Percentiles rank a stretch among this genome's conserved stretches.
Evolutionary conservation across 2,329 filamentous ascomycete species (phyloP).

Genomic region (Cladorrhinum sp.): DNA sequence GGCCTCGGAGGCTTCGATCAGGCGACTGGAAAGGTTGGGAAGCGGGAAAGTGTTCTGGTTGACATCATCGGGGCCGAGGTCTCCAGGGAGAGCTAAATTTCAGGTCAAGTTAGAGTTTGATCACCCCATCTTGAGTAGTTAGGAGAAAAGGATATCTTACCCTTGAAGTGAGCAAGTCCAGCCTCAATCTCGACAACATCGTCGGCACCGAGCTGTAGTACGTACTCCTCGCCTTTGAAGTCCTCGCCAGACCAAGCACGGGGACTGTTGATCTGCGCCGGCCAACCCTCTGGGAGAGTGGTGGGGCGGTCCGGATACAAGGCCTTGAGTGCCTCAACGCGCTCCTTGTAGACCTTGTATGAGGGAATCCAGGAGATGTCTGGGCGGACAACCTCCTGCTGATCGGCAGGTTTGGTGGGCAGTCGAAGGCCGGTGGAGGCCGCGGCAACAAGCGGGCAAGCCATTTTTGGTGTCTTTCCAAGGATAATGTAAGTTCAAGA

Average conservation of each 20-base stretch:
- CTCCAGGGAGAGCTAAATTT: constrained; percentile 3
- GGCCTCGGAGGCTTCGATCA: constrained; percentile 16
- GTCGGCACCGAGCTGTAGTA: constrained; percentile 17
- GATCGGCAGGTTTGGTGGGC: neutral
- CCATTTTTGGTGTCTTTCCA: neutral
- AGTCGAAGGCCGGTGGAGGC: neutral
- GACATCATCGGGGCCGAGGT: constrained; percentile 23
- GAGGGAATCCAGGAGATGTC: constrained; percentile 27
- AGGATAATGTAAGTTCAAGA: too few species aligned
- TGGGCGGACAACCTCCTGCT: constrained; percentile 17
- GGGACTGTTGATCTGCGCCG: constrained; percentile 13
- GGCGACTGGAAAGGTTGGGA: constrained; percentile 20
- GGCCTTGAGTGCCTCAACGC: constrained; percentile 20
- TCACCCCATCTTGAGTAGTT: neutral
- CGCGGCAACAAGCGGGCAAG: neutral
- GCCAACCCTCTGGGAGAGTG: constrained; percentile 25
- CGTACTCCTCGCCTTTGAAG: constrained; percentile 24
- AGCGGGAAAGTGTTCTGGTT: constrained; percentile 25
- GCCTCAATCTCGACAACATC: constrained; percentile 26
- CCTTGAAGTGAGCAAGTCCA: constrained; percentile 24
- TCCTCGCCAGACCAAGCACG: constrained; percentile 25
- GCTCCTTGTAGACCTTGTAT: constrained; percentile 25
- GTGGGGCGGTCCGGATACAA: constrained; percentile 23
- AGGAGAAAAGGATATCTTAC: constrained; percentile 5
- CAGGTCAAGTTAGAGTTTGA: neutral